Evolutionary conservation across 352 stramenopile species (phyloP), one percentile per base, ranked within the genome.

Genomic region (Phytopythium montanum): DNA sequence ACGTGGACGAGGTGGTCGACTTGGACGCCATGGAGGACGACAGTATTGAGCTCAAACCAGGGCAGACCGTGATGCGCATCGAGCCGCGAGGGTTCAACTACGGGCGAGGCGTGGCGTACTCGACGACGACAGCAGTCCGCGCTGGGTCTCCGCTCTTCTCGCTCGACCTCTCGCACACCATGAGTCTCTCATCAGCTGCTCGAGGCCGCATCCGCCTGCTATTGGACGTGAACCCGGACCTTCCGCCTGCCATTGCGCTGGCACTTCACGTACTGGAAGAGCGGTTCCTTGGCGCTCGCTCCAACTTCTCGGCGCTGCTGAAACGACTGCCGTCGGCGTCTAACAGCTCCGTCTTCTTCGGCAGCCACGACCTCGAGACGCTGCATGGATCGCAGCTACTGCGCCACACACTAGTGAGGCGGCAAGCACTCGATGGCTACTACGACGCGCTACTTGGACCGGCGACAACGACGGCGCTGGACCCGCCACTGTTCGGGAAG

Each of bases 261-360:
- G 64, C 70, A 1, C 39, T 85, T 14, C 75, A 85, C 62, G 33
- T 85, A 13, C 62, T 85, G 6, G 75, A 85, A 64, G 72, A 85
- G 66, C 59, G 46, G 21, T 69, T 64, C 21, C 62, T 82, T 13
- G 72, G 72, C 19, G 28, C 31, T 0, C 41, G 45, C 6, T 85
- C 75, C 42, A 80, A 78, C 49, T 85, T 79, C 56, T 76, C 68
- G 1, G 48, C 63, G 28, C 63, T 79, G 45, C 45, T 85, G 0
- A 28, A 70, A 3, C 53, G 55, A 13, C 59, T 85, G n/a, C 68
- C 75, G 19, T 59, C 56, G 0, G 41, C 31, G 12, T 49, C 80
- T 29, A 76, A 85, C 44, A 80, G 70, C 53, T 72, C 72, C 13
- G 57, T 81, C 39, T 85, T 82, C 61, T 85, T 79, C 52, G 59